Base-by-base conservation (phyloP, 2,329 filamentous ascomycete species). In the Biscogniauxia marginata region DNA sequence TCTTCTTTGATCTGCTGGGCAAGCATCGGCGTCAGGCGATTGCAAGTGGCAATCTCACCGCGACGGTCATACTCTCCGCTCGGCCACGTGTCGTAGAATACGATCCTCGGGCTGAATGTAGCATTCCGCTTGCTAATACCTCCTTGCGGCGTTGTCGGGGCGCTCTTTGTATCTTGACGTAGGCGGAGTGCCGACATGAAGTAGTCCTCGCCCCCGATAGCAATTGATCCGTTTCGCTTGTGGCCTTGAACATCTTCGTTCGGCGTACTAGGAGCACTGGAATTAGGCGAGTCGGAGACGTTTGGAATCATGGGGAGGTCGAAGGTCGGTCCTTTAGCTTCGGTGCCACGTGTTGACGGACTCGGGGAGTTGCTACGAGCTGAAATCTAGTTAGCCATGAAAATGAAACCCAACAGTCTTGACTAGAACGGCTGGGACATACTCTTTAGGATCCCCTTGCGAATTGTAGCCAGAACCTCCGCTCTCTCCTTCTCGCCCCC, bases 1-100 rank as follows among this genome's bases (percentile, higher is more conserved):
- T 99, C 95, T 77, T 99, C 95, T 77, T 98, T 98, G 77, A 99
- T 99, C 74, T 99, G 95, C 77, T 99, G 95, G 47, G 95, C 95
- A 61, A 99, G 84, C 83, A 97, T 93, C 11, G 95, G 95, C 49
- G 95, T 99, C 65, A 99, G 81, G 63, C 93, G 90, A 72, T 99
- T 99, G 84, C 95, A 99, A 1, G 95, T 99, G 9, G 95, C 93
- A 76, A 98, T 90, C 59, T 99, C 95, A 53, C 95, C 95, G 53
- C 95, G 87, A 60, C 95, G 90, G 73, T 99, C 95, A 70, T 99
- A 99, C 73, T 99, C 95, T 66, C 90, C 89, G 69, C 88, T 91
- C 2, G 93, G 92, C 92, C 93, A 99, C 7, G 93, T 98, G 70
- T 99, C 95, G 71, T 97, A 87, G 72, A 97, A 98, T 61, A 96